A percentile compares a stretch with the other conserved stretches of the same genome.
Evolutionary conservation across 2,329 filamentous ascomycete genomes (phyloP).

Genomic region (Fusarium siculi): DNA sequence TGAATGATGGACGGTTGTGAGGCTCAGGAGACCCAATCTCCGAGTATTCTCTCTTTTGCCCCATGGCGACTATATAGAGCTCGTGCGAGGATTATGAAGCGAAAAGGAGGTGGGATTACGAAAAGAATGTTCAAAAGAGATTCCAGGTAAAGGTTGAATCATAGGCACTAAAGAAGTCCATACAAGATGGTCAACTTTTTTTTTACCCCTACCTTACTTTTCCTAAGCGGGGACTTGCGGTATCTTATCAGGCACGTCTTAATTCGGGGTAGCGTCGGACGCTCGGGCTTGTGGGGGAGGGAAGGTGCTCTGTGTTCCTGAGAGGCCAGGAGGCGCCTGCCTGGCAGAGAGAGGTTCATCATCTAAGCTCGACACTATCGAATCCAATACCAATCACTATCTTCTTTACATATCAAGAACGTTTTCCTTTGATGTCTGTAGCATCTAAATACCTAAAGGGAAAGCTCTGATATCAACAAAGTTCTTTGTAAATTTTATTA

Average conservation of each 20-base stretch:
- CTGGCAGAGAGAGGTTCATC: constrained; percentile 11
- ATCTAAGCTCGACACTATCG: constrained; percentile 25
- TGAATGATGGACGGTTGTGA: constrained; percentile 26
- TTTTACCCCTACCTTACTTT: constrained; percentile 11
- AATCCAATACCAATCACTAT: background rate
- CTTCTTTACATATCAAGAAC: background rate
- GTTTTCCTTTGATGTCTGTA: constrained; percentile 15
- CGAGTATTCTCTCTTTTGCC: constrained; percentile 46
- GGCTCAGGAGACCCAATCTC: constrained; percentile 45
- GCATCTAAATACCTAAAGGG: background rate
- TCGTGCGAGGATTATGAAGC: too few species aligned
- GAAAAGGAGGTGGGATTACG: background rate
- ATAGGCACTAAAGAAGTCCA: background rate
- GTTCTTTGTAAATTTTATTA: background rate
- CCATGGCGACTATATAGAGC: constrained; percentile 36
- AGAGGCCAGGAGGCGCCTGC: background rate
- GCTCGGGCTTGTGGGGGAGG: constrained; percentile 22
- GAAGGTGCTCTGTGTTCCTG: constrained; percentile 12
- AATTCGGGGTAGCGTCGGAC: constrained; percentile 27
- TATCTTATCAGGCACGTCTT: constrained; percentile 42
- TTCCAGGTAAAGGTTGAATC: background rate
- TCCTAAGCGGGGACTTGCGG: constrained; percentile 13
- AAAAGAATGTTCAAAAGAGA: background rate
- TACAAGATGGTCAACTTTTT: constrained; percentile 37
- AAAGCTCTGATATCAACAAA: background rate